Evolutionary conservation across 1,139 yeast genomes (phyloP).

Genomic region (Dujonia santamariae): DNA sequence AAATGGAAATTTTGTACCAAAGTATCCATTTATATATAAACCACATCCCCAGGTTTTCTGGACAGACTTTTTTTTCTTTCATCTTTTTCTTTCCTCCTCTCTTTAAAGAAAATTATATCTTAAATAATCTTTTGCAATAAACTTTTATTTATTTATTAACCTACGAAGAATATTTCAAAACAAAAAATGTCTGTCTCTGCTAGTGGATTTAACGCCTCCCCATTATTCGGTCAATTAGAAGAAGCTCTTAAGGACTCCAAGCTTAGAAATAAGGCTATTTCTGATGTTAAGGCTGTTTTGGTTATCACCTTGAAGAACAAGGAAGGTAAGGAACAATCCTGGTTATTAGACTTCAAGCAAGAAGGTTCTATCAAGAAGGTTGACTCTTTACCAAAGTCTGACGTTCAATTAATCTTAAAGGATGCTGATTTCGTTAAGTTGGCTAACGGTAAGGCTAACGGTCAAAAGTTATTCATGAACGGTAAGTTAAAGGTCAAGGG

Average conservation of each 20-base stretch:
- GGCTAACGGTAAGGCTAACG: constrained; percentile 75
- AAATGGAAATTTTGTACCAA: no score
- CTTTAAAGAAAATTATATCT: no score
- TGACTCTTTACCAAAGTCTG: constrained; percentile 52
- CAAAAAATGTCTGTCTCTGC: constrained; percentile 39
- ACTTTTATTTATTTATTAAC: no score
- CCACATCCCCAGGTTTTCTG: neutral
- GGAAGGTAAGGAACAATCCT: constrained; percentile 60
- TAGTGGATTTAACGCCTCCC: constrained; percentile 49
- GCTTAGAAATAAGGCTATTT: constrained; percentile 40
- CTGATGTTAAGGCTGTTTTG: constrained; percentile 60
- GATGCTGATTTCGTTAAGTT: constrained; percentile 68
- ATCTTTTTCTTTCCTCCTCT: no score
- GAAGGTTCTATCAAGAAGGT: constrained; percentile 54
- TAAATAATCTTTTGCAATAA: no score
- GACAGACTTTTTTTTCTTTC: neutral
- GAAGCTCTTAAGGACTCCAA: constrained; percentile 40
- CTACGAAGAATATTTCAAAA: no score
- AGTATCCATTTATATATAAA: constrained; percentile 1
- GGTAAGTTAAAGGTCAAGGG: constrained; percentile 87
- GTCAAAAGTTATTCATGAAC: constrained; percentile 79
- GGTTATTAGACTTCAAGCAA: constrained; percentile 72
- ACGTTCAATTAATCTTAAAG: constrained; percentile 61
- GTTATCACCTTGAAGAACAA: constrained; percentile 69
- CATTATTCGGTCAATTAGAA: constrained; percentile 40